Conservation (phyloP, 192 early-diverging fungal species). For the Backusella mclennaniae region DNA sequence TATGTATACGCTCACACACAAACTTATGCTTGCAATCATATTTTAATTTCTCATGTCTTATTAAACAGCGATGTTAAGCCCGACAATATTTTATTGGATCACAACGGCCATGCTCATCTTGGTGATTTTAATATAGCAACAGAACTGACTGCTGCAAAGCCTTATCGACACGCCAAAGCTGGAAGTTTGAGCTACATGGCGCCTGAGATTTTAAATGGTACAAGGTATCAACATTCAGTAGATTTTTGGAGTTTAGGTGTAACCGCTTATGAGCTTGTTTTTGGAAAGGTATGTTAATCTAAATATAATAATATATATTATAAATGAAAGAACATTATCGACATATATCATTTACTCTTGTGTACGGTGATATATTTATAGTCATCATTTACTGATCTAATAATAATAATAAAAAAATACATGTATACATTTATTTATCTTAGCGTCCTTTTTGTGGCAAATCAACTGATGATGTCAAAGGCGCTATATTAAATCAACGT, state of each 20-base stretch:
- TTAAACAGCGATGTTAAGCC: conserved; percentile 75
- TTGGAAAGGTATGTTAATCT: conserved; percentile 70
- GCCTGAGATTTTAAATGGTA: conserved; percentile 66
- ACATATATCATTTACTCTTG: not conserved
- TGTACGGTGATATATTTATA: conserved; percentile 11
- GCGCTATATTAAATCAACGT: conserved; percentile 64
- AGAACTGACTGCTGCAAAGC: conserved; percentile 58
- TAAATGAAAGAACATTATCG: no score
- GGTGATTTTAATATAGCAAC: conserved; percentile 90
- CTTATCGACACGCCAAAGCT: conserved; percentile 67
- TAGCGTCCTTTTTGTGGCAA: conserved; percentile 84
- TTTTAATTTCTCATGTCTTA: not conserved
- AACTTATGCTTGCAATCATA: not conserved
- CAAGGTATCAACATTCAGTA: conserved; percentile 51
- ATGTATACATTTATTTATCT: not conserved
- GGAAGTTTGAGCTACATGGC: conserved; percentile 90
- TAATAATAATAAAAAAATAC: not conserved
- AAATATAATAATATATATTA: no score
- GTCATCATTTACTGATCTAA: not conserved
- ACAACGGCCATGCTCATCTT: conserved; percentile 75
- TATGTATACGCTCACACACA: not conserved
- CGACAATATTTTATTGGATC: conserved; percentile 80
- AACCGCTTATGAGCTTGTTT: conserved; percentile 71
- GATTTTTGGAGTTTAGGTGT: conserved; percentile 85
- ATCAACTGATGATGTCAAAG: conserved; percentile 67